Conservation (phyloP, 208 protist genomes). For the Crithidia sp. region DNA sequence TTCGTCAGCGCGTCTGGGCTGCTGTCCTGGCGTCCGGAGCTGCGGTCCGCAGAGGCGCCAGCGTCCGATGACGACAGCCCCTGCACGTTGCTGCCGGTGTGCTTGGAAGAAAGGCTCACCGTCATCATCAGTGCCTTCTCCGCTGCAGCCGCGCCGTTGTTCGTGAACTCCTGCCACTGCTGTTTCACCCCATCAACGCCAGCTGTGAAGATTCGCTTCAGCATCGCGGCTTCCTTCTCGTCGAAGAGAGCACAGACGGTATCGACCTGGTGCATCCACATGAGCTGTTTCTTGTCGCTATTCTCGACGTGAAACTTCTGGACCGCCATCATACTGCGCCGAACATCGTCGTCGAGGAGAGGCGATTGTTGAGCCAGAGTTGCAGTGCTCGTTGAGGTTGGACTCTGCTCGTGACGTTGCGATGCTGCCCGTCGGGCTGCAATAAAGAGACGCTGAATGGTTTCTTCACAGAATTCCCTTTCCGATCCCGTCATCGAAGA, state of each 20-base stretch:
- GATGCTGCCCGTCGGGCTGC: no score
- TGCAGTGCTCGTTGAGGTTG: no score
- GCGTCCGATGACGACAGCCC: constrained; percentile 6
- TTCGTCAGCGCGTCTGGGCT: background rate
- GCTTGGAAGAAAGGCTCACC: background rate
- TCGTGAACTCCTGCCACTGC: constrained; percentile 26
- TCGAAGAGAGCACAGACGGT: constrained; percentile 24
- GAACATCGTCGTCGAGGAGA: constrained; percentile 3
- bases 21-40: background rate
- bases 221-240: constrained; percentile 14
- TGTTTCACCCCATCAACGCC: constrained; percentile 4
- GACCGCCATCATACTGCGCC: constrained; percentile 1
- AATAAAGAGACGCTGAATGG: no score
- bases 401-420: no score
- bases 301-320: constrained; percentile 10
- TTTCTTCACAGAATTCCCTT: no score
- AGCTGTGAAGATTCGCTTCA: constrained; percentile 7
- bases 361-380: background rate
- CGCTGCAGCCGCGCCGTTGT: constrained; percentile 25
- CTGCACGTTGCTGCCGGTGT: background rate
- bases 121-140: constrained; percentile 27
- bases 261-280: constrained; percentile 23
- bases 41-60: background rate
- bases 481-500: no score
- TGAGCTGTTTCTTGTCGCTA: background rate